A percentile compares a stretch with the other conserved stretches of the same genome.
Evolutionary conservation across 257 asterid genomes (phyloP).

Genomic region (Verbena officinalis): DNA sequence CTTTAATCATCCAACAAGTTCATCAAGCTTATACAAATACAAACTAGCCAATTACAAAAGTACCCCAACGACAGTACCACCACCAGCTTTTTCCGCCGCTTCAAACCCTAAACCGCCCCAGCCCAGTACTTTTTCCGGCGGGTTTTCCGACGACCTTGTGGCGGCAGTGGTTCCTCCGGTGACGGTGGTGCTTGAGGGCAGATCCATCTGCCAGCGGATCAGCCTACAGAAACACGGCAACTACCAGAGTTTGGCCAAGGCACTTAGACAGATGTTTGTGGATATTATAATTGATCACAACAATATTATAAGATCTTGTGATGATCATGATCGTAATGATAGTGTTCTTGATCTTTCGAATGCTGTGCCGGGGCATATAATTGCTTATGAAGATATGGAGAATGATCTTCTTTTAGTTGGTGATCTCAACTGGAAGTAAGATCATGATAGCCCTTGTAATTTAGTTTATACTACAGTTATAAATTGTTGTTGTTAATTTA

Average conservation of each 20-base stretch:
- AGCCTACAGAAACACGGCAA: slow-evolving; percentile 68
- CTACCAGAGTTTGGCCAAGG: slow-evolving; percentile 64
- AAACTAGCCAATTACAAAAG: background rate
- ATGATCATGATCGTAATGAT: background rate
- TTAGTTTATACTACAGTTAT: too few species aligned
- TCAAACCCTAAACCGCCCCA: slow-evolving; percentile 32
- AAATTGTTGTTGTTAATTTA: too few species aligned
- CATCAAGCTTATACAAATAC: slow-evolving; percentile 20
- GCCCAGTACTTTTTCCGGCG: slow-evolving; percentile 35
- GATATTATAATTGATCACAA: slow-evolving; percentile 22
- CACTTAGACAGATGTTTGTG: slow-evolving; percentile 68
- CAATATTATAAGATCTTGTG: background rate
- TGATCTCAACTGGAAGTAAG: slow-evolving; percentile 86
- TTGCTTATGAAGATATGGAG: slow-evolving; percentile 86
- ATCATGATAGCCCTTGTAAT: too few species aligned
- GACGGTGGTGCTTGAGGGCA: slow-evolving; percentile 83
- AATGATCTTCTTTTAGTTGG: slow-evolving; percentile 86
- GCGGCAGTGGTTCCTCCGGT: slow-evolving; percentile 60
- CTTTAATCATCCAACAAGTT: slow-evolving; percentile 15
- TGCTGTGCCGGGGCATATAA: slow-evolving; percentile 72
- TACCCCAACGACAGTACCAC: slow-evolving; percentile 5
- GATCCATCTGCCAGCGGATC: slow-evolving; percentile 79
- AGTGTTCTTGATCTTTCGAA: slow-evolving; percentile 56
- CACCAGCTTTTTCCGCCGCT: background rate
- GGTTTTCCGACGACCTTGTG: slow-evolving; percentile 53